Conservation (phyloP, 306 rosid genomes). For the Biancaea sappan region DNA sequence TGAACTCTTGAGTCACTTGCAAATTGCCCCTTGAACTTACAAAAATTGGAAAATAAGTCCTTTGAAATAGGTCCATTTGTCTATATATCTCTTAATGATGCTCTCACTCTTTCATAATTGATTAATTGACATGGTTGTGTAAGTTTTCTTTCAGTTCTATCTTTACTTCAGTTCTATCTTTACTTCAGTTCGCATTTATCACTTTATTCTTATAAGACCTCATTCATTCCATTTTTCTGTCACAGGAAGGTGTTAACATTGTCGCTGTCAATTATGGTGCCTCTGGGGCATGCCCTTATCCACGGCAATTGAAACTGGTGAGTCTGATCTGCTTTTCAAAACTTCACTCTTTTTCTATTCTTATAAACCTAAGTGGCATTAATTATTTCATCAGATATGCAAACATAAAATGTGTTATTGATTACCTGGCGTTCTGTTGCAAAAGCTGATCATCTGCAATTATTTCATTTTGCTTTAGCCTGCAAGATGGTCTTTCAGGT, state of each 20-base stretch:
- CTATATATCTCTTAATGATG: too few relatives aligned
- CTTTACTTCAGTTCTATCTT: conserved; percentile 12
- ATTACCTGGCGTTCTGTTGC: conserved; percentile 24
- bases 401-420: background rate
- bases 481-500: conserved; percentile 84
- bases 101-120: too few relatives aligned
- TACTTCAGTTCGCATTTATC: background rate
- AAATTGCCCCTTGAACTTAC: too few relatives aligned
- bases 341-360: conserved; percentile 24
- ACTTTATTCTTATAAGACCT: conserved; percentile 17
- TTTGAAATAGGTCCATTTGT: too few relatives aligned
- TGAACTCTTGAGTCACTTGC: too few relatives aligned
- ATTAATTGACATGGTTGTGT: background rate
- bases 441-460: conserved; percentile 26
- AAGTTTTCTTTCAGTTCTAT: background rate
- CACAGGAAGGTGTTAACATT: conserved; percentile 83
- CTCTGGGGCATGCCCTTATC: conserved; percentile 83
- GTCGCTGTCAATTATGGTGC: conserved; percentile 90
- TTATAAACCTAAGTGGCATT: background rate
- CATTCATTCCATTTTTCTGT: conserved; percentile 30
- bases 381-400: conserved; percentile 15
- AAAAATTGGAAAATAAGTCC: too few relatives aligned
- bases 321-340: conserved; percentile 33
- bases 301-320: conserved; percentile 79
- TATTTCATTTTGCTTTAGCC: conserved; percentile 60